These are phyloP conservation scores for Didymella arachidicola DNA, from an alignment of 2,329 filamentous ascomycete genomes.

Conservation along the genomic window DNA sequence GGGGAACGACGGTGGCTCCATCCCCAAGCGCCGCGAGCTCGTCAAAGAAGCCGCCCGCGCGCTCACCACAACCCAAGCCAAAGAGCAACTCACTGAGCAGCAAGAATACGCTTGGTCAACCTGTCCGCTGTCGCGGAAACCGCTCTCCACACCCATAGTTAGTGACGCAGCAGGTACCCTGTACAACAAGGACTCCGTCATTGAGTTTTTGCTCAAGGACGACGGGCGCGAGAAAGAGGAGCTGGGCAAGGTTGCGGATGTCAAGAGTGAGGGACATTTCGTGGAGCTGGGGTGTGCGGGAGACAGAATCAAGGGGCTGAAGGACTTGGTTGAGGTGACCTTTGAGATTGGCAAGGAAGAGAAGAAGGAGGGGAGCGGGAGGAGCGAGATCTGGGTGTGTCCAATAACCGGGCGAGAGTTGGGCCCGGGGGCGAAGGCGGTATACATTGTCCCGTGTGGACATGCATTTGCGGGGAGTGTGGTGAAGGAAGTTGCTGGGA, in stretches of 20 bases:
- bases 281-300: constrained; percentile 55
- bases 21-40: constrained; percentile 93
- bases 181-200: constrained; percentile 93
- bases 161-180: constrained; percentile 84
- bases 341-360: constrained; percentile 65
- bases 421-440: constrained; percentile 78
- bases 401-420: constrained; percentile 87
- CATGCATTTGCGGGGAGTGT: constrained; percentile 91
- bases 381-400: constrained; percentile 74
- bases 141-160: constrained; percentile 77
- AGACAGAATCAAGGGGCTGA: constrained; percentile 75
- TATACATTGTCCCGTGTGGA: constrained; percentile 93
- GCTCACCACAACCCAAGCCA: constrained; percentile 83
- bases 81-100: constrained; percentile 85
- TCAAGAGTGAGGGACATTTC: constrained; percentile 66
- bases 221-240: constrained; percentile 68
- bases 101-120: constrained; percentile 86
- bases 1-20: constrained; percentile 97
- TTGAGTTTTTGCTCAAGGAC: constrained; percentile 70
- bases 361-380: constrained; percentile 51
- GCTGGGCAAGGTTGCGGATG: constrained; percentile 52
- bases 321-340: constrained; percentile 86
- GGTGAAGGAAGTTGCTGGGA: constrained; percentile 77
- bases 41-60: constrained; percentile 90
- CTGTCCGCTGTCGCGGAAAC: constrained; percentile 83